Evolutionary conservation across 495 filamentous ascomycete species (phyloP).

Genomic region (Acidiella bohemica): DNA sequence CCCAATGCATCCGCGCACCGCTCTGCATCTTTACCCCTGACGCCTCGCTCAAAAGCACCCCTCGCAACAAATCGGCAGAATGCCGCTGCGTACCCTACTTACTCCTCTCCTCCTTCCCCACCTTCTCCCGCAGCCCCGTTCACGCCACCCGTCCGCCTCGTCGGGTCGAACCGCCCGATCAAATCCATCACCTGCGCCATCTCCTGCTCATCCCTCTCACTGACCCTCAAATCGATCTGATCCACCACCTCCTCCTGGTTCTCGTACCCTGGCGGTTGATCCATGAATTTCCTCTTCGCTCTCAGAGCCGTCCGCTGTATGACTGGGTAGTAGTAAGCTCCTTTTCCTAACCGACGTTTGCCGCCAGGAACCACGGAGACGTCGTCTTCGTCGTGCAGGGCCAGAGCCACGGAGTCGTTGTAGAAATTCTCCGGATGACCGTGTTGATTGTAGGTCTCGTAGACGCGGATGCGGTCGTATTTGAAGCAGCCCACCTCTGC

Average conservation of each 20-base stretch:
- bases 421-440: slow-evolving; percentile 43
- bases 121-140: too few species aligned
- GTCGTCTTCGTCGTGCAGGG: slow-evolving; percentile 50
- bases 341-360: slow-evolving; percentile 41
- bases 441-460: slow-evolving; percentile 61
- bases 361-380: slow-evolving; percentile 29
- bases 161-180: slow-evolving; percentile 12
- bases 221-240: slow-evolving; percentile 40
- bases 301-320: slow-evolving; percentile 52
- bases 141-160: too few species aligned
- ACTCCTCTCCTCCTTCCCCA: too few species aligned
- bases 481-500: slow-evolving; percentile 42
- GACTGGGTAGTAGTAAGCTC: slow-evolving; percentile 84
- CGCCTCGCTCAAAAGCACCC: too few species aligned
- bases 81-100: too few species aligned
- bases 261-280: slow-evolving; percentile 29
- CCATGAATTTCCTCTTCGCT: slow-evolving; percentile 42
- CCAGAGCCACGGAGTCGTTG: slow-evolving; percentile 42
- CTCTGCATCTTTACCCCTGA: too few species aligned
- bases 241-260: slow-evolving; percentile 35
- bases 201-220: slow-evolving; percentile 42
- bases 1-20: too few species aligned
- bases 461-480: slow-evolving; percentile 66
- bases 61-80: too few species aligned
- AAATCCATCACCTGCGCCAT: slow-evolving; percentile 6